Percentiles rank a stretch among this genome's conserved stretches.
These are phyloP conservation scores for Cytospora paraplurivora DNA, from an alignment of 2,329 filamentous ascomycete species.

Conservation along the genomic window DNA sequence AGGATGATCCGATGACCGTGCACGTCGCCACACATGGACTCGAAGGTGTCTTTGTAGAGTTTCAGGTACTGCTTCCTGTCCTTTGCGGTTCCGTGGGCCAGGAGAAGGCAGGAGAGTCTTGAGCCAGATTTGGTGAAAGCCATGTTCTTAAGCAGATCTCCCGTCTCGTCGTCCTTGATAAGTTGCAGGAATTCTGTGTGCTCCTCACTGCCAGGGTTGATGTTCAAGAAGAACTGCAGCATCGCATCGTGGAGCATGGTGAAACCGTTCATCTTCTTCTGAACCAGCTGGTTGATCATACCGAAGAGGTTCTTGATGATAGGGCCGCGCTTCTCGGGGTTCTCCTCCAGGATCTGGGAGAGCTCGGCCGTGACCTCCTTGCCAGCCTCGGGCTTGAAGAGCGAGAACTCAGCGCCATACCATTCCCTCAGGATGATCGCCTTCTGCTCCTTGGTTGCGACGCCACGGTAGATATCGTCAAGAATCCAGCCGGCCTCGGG, in stretches of 20 bases:
- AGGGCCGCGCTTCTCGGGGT: conserved; percentile 81
- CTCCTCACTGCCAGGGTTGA: conserved; percentile 75
- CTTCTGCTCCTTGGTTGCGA: conserved; percentile 85
- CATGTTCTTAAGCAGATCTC: conserved; percentile 90
- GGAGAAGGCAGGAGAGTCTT: conserved; percentile 74
- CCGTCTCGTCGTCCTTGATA: conserved; percentile 87
- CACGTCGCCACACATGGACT: conserved; percentile 79
- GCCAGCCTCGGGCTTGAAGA: conserved; percentile 65
- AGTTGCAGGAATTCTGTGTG: conserved; percentile 86
- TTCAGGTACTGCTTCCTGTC: conserved; percentile 85
- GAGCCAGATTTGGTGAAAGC: conserved; percentile 92
- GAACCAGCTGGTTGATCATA: conserved; percentile 87
- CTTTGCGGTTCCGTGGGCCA: conserved; percentile 87
- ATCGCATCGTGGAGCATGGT: conserved; percentile 98
- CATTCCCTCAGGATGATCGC: conserved; percentile 85
- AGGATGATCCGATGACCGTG: conserved; percentile 81
- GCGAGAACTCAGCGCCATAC: conserved; percentile 91
- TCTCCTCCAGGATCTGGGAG: conserved; percentile 69
- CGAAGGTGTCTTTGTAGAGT: conserved; percentile 86
- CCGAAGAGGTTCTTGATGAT: conserved; percentile 85
- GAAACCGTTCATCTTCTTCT: conserved; percentile 96
- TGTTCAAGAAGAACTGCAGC: conserved; percentile 91
- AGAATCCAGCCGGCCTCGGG: conserved; percentile 96
- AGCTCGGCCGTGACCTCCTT: conserved; percentile 67
- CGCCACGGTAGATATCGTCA: conserved; percentile 91